Percentiles rank a stretch among this genome's conserved stretches.
Evolutionary conservation across 2,329 filamentous ascomycete genomes (phyloP).

Genomic region (Arthrobotrys conoides): DNA sequence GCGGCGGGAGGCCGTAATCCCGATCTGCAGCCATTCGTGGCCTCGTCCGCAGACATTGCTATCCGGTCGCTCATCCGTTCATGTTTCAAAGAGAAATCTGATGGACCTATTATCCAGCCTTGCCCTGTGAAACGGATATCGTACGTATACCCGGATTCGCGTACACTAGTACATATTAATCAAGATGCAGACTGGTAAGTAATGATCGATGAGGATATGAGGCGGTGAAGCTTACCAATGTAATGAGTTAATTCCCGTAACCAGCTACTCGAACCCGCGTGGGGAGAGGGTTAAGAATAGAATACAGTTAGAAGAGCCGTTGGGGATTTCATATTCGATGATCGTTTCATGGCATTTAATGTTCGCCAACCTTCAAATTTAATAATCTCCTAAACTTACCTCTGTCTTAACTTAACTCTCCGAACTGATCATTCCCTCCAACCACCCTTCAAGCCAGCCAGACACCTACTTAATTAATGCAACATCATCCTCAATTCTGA

Average conservation of each 20-base stretch:
- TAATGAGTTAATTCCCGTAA: constrained; percentile 1
- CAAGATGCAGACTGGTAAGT: not conserved
- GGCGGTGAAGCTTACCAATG: constrained; percentile 19
- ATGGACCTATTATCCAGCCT: not conserved
- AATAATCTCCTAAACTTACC: constrained; percentile 37
- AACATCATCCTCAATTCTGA: not conserved
- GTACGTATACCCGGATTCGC: not conserved
- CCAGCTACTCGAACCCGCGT: not conserved
- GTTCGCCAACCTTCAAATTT: constrained; percentile 17
- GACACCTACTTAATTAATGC: not conserved
- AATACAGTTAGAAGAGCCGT: constrained; percentile 20
- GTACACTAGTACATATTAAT: constrained; percentile 7
- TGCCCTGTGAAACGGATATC: not conserved
- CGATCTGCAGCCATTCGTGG: constrained; percentile 17
- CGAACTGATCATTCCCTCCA: not conserved
- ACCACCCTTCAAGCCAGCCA: not conserved
- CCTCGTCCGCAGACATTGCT: not conserved
- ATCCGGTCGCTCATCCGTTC: not conserved
- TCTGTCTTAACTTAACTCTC: not conserved
- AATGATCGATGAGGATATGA: too few species aligned
- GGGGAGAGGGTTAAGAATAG: constrained; percentile 1
- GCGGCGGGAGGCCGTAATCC: constrained; percentile 16
- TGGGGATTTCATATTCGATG: constrained; percentile 14
- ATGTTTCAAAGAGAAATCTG: not conserved
- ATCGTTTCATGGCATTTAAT: constrained; percentile 10